Percentiles rank a stretch among this genome's conserved stretches.
These are phyloP conservation scores for Geum urbanum DNA, from an alignment of 306 rosid species.

Conservation along the genomic window DNA sequence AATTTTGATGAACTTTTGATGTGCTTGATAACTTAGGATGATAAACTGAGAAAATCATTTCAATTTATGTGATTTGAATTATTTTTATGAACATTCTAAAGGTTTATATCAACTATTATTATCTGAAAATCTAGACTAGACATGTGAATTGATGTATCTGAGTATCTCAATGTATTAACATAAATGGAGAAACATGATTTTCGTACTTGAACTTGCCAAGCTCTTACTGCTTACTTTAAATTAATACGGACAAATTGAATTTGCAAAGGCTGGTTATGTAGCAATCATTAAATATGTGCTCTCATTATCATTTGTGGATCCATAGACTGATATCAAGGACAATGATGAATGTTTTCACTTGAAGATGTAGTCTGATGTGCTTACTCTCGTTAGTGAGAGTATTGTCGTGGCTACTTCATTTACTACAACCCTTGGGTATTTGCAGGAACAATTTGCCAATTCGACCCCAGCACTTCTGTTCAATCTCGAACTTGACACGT, in stretches of 20 bases:
- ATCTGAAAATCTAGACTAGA: background rate
- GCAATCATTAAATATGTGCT: background rate
- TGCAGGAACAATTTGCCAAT: conserved; percentile 82
- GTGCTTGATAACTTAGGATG: background rate
- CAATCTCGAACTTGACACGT: conserved; percentile 90
- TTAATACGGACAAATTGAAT: background rate
- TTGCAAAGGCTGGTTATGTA: background rate
- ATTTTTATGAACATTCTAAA: no score
- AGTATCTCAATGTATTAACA: background rate
- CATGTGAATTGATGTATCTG: background rate
- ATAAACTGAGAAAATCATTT: background rate
- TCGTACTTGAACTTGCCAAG: background rate
- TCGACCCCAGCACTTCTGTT: conserved; percentile 78
- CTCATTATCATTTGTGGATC: background rate
- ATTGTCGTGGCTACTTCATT: conserved; percentile 10
- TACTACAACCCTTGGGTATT: conserved; percentile 26
- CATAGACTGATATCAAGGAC: background rate
- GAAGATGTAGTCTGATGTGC: background rate
- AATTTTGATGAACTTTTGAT: background rate
- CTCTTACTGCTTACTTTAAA: background rate
- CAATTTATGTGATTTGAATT: no score
- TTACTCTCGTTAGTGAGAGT: background rate
- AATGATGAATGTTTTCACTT: background rate
- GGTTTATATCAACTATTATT: no score
- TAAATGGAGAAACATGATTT: background rate